Evolutionary conservation across 805 yeast species (phyloP).

Genomic region (Yarrowia alimentaria): DNA sequence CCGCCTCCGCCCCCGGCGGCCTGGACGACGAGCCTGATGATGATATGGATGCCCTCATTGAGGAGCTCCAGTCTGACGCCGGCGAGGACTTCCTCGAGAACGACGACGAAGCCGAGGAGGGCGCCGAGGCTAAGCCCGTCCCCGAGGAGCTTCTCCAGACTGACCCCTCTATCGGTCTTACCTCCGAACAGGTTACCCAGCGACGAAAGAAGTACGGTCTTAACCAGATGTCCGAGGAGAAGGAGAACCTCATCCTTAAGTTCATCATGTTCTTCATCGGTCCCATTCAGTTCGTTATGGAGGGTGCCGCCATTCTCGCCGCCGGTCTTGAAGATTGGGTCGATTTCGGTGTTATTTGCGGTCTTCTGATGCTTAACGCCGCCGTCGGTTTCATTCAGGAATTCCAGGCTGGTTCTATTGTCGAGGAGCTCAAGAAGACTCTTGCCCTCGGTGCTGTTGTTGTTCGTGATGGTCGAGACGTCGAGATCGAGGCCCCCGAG

Average conservation of each 20-base stretch:
- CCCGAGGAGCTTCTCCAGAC: constrained; percentile 86
- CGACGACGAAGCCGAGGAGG: constrained; percentile 44
- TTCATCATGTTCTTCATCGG: constrained; percentile 87
- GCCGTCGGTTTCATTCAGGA: constrained; percentile 95
- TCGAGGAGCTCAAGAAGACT: constrained; percentile 92
- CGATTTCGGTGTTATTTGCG: constrained; percentile 96
- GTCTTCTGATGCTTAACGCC: constrained; percentile 81
- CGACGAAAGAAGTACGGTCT: constrained; percentile 90
- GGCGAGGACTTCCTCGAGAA: constrained; percentile 48
- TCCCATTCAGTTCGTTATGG: constrained; percentile 97
- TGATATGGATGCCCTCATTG: constrained; percentile 55
- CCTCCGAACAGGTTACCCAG: constrained; percentile 70
- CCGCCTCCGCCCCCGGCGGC: constrained; percentile 43
- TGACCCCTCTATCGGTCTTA: constrained; percentile 73
- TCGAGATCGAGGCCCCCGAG: constrained; percentile 77
- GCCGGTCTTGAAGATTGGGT: constrained; percentile 98
- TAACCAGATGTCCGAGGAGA: constrained; percentile 88
- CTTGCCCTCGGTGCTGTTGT: constrained; percentile 86
- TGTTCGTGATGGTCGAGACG: constrained; percentile 74
- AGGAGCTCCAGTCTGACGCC: constrained; percentile 69
- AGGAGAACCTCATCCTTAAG: constrained; percentile 74
- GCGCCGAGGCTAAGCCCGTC: constrained; percentile 66
- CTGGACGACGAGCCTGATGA: constrained; percentile 59
- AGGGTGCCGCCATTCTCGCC: constrained; percentile 90
- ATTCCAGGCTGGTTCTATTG: constrained; percentile 97